Evolutionary conservation across 352 stramenopile genomes (phyloP).

Genomic region (Globisporangium middletonii): DNA sequence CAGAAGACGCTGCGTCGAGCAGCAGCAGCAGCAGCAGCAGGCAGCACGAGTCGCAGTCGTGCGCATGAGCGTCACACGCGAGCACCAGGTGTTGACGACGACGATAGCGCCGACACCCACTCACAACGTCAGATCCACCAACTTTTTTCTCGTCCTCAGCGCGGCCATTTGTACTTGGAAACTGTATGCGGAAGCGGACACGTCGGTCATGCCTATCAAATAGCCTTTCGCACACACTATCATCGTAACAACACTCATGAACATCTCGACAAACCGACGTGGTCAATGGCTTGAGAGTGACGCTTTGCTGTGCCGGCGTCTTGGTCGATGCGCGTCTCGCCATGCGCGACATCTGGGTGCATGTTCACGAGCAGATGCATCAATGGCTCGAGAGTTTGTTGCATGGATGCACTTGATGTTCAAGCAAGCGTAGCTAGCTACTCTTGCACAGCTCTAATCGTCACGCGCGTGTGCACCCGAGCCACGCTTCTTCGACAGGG

Average conservation of each 20-base stretch:
- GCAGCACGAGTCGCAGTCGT: neutral
- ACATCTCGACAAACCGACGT: no score
- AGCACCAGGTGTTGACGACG: slow-evolving; percentile 1
- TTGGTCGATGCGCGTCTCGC: no score
- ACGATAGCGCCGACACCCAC: neutral
- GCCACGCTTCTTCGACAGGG: slow-evolving; percentile 7
- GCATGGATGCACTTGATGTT: no score
- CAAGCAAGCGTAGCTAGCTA: neutral
- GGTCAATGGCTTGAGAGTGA: no score
- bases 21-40: neutral
- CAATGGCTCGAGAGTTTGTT: no score
- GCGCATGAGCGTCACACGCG: neutral
- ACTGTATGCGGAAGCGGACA: neutral
- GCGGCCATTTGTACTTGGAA: neutral
- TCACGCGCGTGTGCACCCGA: slow-evolving; percentile 2
- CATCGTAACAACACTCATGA: neutral
- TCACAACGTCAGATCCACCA: neutral
- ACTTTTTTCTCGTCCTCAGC: neutral
- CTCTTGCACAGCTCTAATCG: neutral
- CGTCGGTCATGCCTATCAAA: neutral
- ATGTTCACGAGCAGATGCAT: no score
- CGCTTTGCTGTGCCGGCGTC: no score
- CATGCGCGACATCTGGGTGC: no score
- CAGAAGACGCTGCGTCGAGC: neutral
- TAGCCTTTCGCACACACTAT: neutral